Evolutionary conservation across 306 rosid genomes (phyloP), one percentile per base, ranked within the genome.

Genomic region (Medicago truncatula): DNA sequence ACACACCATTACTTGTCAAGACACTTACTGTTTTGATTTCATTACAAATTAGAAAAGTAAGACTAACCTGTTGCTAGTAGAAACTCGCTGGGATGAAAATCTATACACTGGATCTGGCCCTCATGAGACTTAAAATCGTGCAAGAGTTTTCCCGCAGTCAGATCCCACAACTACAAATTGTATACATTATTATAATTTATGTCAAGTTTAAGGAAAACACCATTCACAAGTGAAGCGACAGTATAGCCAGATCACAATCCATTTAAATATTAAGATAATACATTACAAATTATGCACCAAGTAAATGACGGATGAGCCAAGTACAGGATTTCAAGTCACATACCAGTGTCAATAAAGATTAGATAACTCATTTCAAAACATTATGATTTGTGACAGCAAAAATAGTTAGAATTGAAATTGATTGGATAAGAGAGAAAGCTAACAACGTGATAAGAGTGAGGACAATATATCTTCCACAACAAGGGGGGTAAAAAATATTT

Each of bases 71-170:
- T 95, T 56, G 99, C 99, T 17, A 95, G 89, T 79, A 95, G 89
- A 82, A 95, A 95, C 85, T 95, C 99, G 25, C 86, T 93, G 49
- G 99, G 99, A 86, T 95, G 99, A 82, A 95, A 92, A 66, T 95
- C 99, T 88, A 95, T 95, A 86, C 97, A 95, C 78, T 95, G 97
- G 74, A 95, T 50, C 83, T 92, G 99, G 80, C 99, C 99, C 70
- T 95, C 99, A 8, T 95, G 99, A 78, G 73, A 81, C 86, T 95
- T 95, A 84, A 95, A 95, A 70, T 95, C 99, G 75, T 95, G 99
- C 78, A 95, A 81, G 56, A 95, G 86, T 83, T 95, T 95, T 73
- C 99, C 99, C 15, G 99, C 99, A 58, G 99, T 95, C 73, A 95
- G 86, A 86, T 95, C 99, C 99, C 99, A 95, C 83, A 95, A 83